Conservation (phyloP, 176 grass and related monocot genomes). For the Themeda triandra region DNA sequence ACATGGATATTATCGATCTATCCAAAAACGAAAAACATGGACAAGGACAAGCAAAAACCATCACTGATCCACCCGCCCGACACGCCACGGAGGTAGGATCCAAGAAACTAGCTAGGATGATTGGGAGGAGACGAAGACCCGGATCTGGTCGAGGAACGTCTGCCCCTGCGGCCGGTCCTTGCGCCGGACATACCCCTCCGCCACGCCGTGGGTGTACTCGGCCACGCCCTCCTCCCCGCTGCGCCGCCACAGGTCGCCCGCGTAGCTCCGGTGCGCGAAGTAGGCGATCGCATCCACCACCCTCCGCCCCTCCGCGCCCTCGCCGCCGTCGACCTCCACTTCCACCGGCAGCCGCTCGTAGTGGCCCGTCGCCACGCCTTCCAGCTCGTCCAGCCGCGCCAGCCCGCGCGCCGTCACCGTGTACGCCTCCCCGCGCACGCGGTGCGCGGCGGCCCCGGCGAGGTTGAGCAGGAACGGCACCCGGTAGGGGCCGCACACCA, state of each 20-base stretch:
- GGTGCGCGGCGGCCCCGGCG: conserved; percentile 49
- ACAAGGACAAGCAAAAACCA: no score
- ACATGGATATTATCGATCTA: no score
- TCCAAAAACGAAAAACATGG: no score
- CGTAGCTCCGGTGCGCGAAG: conserved; percentile 72
- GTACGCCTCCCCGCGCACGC: conserved; percentile 72
- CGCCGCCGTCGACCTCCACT: neutral
- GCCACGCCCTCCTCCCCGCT: conserved; percentile 53
- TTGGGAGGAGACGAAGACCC: conserved; percentile 54
- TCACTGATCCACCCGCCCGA: no score
- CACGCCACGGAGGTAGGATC: no score
- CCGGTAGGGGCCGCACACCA: conserved; percentile 95
- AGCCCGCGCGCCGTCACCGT: conserved; percentile 48
- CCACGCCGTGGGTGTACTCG: conserved; percentile 64
- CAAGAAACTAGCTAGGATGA: neutral
- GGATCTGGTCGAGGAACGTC: conserved; percentile 84
- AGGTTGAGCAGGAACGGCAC: conserved; percentile 95
- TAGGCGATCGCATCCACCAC: conserved; percentile 55
- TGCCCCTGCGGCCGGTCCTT: conserved; percentile 63
- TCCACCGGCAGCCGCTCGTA: conserved; percentile 72
- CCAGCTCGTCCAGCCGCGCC: conserved; percentile 72
- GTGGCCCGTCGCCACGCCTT: conserved; percentile 60
- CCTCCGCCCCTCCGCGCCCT: neutral
- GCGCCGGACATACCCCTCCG: conserved; percentile 64
- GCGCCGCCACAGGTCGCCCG: conserved; percentile 64